Evolutionary conservation across 225 moss, liverwort and hornwort genomes (phyloP).

Genomic region (Physcomitrellopsis africana): DNA sequence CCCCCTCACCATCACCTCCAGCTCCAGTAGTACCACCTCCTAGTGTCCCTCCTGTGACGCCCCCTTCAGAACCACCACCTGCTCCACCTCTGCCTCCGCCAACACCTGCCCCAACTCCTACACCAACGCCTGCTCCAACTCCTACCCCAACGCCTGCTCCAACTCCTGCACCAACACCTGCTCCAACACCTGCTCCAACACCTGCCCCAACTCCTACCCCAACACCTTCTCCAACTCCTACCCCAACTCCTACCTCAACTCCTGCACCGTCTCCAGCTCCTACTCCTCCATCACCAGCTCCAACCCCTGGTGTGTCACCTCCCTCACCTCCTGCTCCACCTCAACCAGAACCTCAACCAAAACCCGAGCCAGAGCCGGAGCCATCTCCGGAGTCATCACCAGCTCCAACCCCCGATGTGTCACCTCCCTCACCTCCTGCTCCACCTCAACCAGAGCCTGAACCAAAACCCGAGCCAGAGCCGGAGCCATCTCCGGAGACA

Average conservation of each 20-base stretch:
- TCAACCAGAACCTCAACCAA: too few relatives aligned
- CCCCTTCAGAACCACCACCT: not conserved
- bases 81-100: constrained; percentile 19
- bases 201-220: too few relatives aligned
- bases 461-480: not conserved
- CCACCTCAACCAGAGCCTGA: too few relatives aligned
- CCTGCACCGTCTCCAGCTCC: too few relatives aligned
- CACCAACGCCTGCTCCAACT: constrained; percentile 38
- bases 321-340: too few relatives aligned
- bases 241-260: too few relatives aligned
- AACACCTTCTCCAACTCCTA: too few relatives aligned
- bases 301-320: too few relatives aligned
- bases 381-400: not conserved
- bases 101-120: constrained; percentile 28
- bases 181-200: constrained; percentile 1
- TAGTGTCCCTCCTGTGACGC: constrained; percentile 33
- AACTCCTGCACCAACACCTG: constrained; percentile 21
- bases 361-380: not conserved
- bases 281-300: too few relatives aligned
- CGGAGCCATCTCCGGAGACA: too few relatives aligned
- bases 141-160: constrained; percentile 22
- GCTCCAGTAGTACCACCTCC: constrained; percentile 42
- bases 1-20: constrained; percentile 34
- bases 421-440: too few relatives aligned
- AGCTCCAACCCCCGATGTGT: too few relatives aligned